phyloP scores from a whole-genome alignment of 306 rosid species.

The Prunus salicina region DNA sequence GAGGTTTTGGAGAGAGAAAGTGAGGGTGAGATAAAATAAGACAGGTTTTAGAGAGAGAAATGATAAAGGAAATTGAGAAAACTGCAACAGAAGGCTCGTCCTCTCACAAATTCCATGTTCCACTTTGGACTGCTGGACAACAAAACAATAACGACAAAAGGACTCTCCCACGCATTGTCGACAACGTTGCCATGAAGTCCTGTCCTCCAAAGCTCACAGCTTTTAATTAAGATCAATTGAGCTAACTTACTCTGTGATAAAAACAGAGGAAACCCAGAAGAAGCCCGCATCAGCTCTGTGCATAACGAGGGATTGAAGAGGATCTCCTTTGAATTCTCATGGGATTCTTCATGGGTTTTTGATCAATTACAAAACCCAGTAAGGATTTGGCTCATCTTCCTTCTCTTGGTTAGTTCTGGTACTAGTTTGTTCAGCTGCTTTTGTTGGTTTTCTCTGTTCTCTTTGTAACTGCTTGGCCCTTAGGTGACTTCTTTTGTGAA shows the following conservation, averaged over 20 bases:
- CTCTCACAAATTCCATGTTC: conserved; percentile 57
- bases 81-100: conserved; percentile 17
- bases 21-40: no score
- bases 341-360: conserved; percentile 33
- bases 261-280: conserved; percentile 23
- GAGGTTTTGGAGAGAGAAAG: conserved; percentile 17
- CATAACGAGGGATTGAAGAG: conserved; percentile 24
- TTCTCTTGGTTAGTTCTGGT: conserved; percentile 9
- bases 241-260: conserved; percentile 3
- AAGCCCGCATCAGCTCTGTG: conserved; percentile 9
- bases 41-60: conserved; percentile 19
- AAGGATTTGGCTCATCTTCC: conserved; percentile 26
- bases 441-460: conserved; percentile 28
- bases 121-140: conserved; percentile 53
- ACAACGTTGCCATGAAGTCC: conserved; percentile 56
- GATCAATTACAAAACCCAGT: conserved; percentile 50
- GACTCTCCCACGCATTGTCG: conserved; percentile 65
- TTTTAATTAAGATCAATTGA: conserved; percentile 28
- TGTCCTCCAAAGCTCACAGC: conserved; percentile 31
- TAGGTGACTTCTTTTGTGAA: background rate
- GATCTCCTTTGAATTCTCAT: conserved; percentile 38
- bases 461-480: background rate
- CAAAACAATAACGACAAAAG: conserved; percentile 63
- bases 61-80: background rate
- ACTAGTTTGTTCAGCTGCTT: conserved; percentile 18